Evolutionary conservation across 768 basidiomycete species (phyloP).

Genomic region (Leucosporidium creatinivorum): DNA sequence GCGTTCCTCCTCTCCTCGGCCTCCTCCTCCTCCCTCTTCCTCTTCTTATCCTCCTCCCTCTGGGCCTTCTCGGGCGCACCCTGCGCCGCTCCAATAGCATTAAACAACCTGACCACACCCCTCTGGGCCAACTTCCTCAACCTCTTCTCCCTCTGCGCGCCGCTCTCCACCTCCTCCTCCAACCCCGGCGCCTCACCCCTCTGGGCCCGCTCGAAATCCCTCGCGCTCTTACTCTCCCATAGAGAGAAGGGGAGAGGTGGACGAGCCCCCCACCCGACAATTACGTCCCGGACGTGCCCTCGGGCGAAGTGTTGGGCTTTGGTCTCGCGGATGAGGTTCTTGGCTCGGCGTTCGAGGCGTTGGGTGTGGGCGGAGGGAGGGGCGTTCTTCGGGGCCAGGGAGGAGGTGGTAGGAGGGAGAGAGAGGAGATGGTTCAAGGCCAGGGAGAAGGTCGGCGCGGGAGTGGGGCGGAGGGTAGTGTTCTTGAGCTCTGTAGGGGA

Average conservation of each 20-base stretch:
- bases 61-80: conserved; percentile 29
- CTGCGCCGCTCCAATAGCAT: conserved; percentile 36
- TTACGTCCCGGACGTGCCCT: conserved; percentile 37
- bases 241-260: conserved; percentile 33
- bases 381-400: conserved; percentile 23
- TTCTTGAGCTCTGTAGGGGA: conserved; percentile 28
- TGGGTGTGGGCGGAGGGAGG: conserved; percentile 27
- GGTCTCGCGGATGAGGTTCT: conserved; percentile 30
- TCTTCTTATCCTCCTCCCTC: conserved; percentile 30
- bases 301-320: conserved; percentile 33
- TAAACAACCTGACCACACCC: conserved; percentile 38
- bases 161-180: conserved; percentile 23
- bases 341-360: conserved; percentile 33
- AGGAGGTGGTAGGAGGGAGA: conserved; percentile 25
- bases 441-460: conserved; percentile 25
- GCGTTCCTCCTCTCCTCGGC: conserved; percentile 15
- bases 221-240: conserved; percentile 30
- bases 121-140: conserved; percentile 37
- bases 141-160: conserved; percentile 38
- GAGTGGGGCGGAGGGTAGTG: conserved; percentile 30
- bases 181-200: conserved; percentile 4
- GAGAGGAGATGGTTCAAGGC: conserved; percentile 33
- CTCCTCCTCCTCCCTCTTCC: conserved; percentile 29
- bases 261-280: conserved; percentile 36
- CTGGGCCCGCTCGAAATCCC: conserved; percentile 20